A percentile compares a stretch with the other conserved stretches of the same genome.
phyloP scores from a whole-genome alignment of 441 rosid species.

The Pelargonium citronellum region DNA sequence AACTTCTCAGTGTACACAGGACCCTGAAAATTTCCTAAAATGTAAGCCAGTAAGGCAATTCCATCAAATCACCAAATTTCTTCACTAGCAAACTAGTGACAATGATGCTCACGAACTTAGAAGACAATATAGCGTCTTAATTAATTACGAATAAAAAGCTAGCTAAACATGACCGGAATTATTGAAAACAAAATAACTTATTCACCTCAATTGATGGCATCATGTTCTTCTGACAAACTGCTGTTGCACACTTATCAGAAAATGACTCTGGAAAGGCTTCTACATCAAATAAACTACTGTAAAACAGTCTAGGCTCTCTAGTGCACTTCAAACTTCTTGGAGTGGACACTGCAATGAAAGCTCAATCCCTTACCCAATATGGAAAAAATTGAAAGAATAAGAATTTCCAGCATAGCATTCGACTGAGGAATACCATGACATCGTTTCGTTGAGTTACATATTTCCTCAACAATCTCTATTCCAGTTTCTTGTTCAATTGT shows the following conservation, averaged over 20 bases:
- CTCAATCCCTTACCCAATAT: constrained; percentile 16
- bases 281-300: constrained; percentile 11
- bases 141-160: not conserved
- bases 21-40: not conserved
- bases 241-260: constrained; percentile 16
- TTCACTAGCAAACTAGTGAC: not conserved
- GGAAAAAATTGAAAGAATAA: not conserved
- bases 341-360: constrained; percentile 17
- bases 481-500: constrained; percentile 29
- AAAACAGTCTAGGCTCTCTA: constrained; percentile 15
- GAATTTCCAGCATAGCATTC: constrained; percentile 7
- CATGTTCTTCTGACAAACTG: constrained; percentile 23
- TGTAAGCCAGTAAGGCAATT: not conserved
- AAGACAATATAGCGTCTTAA: not conserved
- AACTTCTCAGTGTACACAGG: not conserved
- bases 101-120: not conserved
- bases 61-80: not conserved
- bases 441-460: constrained; percentile 22
- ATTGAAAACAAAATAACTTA: constrained; percentile 4
- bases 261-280: constrained; percentile 15
- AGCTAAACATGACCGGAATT: not conserved
- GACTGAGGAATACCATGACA: constrained; percentile 21
- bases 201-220: constrained; percentile 55
- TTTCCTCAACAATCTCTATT: constrained; percentile 28
- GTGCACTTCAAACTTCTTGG: constrained; percentile 9